phyloP scores from a whole-genome alignment of 2,329 filamentous ascomycete species.

The Penicillium rolfsii region DNA sequence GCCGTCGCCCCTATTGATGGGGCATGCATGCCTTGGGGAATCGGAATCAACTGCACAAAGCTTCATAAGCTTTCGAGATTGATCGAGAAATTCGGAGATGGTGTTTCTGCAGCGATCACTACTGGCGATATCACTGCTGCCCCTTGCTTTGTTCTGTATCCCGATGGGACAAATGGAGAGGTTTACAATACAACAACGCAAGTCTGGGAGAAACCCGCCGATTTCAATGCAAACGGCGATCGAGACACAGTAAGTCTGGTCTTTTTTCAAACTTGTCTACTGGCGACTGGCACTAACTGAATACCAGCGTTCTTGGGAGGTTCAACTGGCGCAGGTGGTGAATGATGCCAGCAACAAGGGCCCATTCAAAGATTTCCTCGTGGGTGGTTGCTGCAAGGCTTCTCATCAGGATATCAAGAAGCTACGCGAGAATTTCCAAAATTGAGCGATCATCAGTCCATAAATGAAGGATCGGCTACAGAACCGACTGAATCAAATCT shows the following conservation, averaged over 20 bases:
- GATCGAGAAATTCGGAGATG: constrained; percentile 27
- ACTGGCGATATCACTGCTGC: constrained; percentile 12
- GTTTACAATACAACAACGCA: constrained; percentile 68
- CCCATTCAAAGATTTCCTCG: constrained; percentile 39
- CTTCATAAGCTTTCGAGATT: constrained; percentile 36
- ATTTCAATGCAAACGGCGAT: constrained; percentile 22
- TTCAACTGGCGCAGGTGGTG: constrained; percentile 41
- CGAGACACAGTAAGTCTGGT: constrained; percentile 21
- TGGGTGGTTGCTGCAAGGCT: constrained; percentile 54
- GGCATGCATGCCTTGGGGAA: constrained; percentile 57
- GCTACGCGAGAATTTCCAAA: constrained; percentile 29
- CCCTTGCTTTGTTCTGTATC: constrained; percentile 66
- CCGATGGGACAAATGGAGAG: constrained; percentile 70
- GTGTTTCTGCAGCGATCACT: constrained; percentile 12
- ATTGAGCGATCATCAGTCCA: background rate
- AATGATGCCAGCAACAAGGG: constrained; percentile 33
- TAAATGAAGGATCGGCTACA: constrained; percentile 11
- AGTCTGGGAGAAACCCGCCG: constrained; percentile 54
- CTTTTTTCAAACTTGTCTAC: background rate
- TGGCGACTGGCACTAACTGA: constrained; percentile 13
- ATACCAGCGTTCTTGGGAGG: constrained; percentile 41
- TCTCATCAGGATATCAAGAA: constrained; percentile 42
- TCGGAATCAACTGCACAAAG: constrained; percentile 69
- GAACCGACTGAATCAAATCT: constrained; percentile 10
- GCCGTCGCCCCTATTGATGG: constrained; percentile 36